Base-by-base conservation (phyloP, 495 filamentous ascomycete species). In the Xylaria longipes region DNA sequence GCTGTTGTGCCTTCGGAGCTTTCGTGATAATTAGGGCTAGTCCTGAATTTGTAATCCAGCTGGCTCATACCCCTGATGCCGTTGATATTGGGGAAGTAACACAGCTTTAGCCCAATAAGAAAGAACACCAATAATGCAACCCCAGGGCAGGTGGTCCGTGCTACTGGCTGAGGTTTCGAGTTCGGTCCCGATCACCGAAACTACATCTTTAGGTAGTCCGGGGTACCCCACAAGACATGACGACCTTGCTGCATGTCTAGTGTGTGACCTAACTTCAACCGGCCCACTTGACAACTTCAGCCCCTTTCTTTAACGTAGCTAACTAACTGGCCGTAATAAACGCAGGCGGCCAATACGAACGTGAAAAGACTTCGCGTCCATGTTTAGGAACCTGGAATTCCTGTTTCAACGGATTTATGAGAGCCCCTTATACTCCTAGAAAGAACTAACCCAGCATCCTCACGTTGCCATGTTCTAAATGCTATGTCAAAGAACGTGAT, bases 191-290 rank as follows among this genome's bases (percentile, higher is more conserved):
- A n/a, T 54, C 29, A 39, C 64, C 9, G 22, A 6, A 67, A 37
- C 64, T 39, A 22, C 50, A 31, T 5, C 27, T 7, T 50, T 25
- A 20, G 15, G 9, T 45, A 45, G 45, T 54, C 64, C 14, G 64
- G 64, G 64, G 64, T 54, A 67, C 45, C 33, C 61, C 61, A 64
- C 61, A 64, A 27, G 41, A 46, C 61, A 64, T 37, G 1, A 14
- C 8, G 17, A 50, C 43, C 5, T 52, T 39, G 8, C 35, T 33
- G 61, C 61, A 64, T 25, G 14, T 14, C 27, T 17, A 31, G 52
- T 5, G 6, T 25, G 11, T 65, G 43, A 65, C 31, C 25, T 50
- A 1, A 27, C n/a, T n/a, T 62, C 8, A 43, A 64, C 20, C 2
- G 6, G 27, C 60, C 11, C n/a, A 29, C 35, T 43, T 6, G 22